These are phyloP conservation scores for Xylaria polymorpha DNA, from an alignment of 2,329 filamentous ascomycete species.

Conservation along the genomic window DNA sequence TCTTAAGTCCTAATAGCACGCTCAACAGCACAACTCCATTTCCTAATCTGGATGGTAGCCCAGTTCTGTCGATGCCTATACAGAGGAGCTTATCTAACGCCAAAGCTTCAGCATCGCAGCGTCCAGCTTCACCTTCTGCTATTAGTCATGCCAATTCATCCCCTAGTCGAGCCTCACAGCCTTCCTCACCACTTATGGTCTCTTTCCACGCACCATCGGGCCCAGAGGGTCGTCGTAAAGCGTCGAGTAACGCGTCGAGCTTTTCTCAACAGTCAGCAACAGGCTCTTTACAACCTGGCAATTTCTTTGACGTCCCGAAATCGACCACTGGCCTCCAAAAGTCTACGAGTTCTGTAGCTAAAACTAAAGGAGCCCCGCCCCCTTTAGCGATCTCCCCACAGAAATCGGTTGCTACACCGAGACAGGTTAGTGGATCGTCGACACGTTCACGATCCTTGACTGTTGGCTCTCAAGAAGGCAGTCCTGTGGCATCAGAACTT, in stretches of 20 bases:
- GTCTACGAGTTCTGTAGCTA: slow-evolving; percentile 66
- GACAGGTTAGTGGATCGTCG: slow-evolving; percentile 70
- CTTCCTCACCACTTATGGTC: slow-evolving; percentile 92
- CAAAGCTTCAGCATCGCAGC: slow-evolving; percentile 71
- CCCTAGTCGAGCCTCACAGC: slow-evolving; percentile 81
- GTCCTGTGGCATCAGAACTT: slow-evolving; percentile 75
- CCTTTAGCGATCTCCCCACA: slow-evolving; percentile 70
- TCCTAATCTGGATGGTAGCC: slow-evolving; percentile 84
- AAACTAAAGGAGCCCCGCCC: slow-evolving; percentile 62
- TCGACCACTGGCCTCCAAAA: slow-evolving; percentile 70
- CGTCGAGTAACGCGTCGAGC: slow-evolving; percentile 87
- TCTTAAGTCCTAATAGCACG: slow-evolving; percentile 58
- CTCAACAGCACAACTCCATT: slow-evolving; percentile 67
- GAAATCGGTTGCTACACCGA: slow-evolving; percentile 69
- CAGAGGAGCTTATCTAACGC: slow-evolving; percentile 86
- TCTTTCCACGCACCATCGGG: slow-evolving; percentile 91
- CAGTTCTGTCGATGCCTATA: slow-evolving; percentile 80
- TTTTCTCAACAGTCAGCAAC: slow-evolving; percentile 79
- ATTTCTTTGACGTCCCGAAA: slow-evolving; percentile 78
- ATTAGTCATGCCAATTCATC: slow-evolving; percentile 85
- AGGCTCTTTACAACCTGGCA: slow-evolving; percentile 75
- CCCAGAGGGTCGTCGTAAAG: slow-evolving; percentile 84
- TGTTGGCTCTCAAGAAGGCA: slow-evolving; percentile 92
- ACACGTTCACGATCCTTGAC: slow-evolving; percentile 87
- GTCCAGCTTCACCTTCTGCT: slow-evolving; percentile 87